Conservation (phyloP, 2,329 filamentous ascomycete species). For the Ophidiomyces ophidiicola region DNA sequence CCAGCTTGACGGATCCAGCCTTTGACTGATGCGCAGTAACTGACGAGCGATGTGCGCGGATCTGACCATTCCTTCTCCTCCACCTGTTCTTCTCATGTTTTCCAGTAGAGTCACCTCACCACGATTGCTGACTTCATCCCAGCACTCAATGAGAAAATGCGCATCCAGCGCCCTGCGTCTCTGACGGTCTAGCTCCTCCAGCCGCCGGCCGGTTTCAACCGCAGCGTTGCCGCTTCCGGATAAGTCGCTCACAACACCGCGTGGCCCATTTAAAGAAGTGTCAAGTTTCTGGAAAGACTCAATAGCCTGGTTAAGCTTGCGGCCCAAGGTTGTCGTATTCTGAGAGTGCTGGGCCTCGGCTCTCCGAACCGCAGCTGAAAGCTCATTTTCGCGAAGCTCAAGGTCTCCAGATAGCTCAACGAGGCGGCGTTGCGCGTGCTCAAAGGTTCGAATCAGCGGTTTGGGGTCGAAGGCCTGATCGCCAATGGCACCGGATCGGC, state of each 20-base stretch:
- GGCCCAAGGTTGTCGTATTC: constrained; percentile 74
- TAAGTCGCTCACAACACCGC: constrained; percentile 19
- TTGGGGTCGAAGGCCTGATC: constrained; percentile 73
- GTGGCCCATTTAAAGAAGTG: constrained; percentile 53
- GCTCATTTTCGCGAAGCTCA: constrained; percentile 78
- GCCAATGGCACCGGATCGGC: constrained; percentile 55
- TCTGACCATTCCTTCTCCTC: constrained; percentile 81
- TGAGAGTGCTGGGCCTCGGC: constrained; percentile 87
- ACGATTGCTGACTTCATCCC: constrained; percentile 85
- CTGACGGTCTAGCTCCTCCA: constrained; percentile 92
- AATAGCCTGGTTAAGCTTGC: constrained; percentile 85
- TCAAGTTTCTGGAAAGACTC: constrained; percentile 85
- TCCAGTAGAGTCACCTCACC: constrained; percentile 79
- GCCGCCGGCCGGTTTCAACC: constrained; percentile 82
- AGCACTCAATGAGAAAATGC: constrained; percentile 90
- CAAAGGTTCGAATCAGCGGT: constrained; percentile 89
- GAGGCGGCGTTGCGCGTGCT: constrained; percentile 49
- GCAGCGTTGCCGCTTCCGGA: constrained; percentile 67
- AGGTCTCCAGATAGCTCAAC: constrained; percentile 58
- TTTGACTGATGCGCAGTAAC: constrained; percentile 83
- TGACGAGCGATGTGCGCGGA: constrained; percentile 91
- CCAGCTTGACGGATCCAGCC: constrained; percentile 70
- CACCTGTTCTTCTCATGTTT: constrained; percentile 71
- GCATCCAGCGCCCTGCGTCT: constrained; percentile 80
- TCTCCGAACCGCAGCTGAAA: constrained; percentile 75